These are phyloP conservation scores for Sequoia sempervirens DNA, from an alignment of 75 land plant species.

Conservation along the genomic window DNA sequence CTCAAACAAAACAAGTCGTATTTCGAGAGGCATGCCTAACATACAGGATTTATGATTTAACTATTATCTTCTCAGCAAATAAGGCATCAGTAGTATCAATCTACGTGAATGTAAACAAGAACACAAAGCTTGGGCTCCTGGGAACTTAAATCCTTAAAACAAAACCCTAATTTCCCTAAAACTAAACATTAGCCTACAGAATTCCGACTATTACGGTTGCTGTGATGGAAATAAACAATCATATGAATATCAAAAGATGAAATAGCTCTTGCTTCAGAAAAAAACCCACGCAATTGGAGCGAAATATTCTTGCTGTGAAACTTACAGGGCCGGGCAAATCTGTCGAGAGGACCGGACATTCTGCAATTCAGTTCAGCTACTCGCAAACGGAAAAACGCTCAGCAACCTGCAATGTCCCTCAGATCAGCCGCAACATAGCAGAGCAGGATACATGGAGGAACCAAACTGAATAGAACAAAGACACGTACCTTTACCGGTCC, in stretches of 20 bases:
- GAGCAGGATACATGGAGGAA: no score
- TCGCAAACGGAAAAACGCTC: not conserved
- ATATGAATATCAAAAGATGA: not conserved
- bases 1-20: not conserved
- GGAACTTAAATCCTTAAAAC: not conserved
- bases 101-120: not conserved
- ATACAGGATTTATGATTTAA: not conserved
- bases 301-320: not conserved
- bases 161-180: not conserved
- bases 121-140: not conserved
- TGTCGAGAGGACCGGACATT: slow-evolving; percentile 11
- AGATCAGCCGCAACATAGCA: not conserved
- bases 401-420: not conserved
- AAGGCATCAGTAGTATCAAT: not conserved
- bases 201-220: not conserved
- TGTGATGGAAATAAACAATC: no score
- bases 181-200: not conserved
- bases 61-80: not conserved
- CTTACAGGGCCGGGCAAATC: slow-evolving; percentile 13
- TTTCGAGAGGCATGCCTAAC: not conserved
- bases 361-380: not conserved
- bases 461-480: no score
- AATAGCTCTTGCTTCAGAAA: not conserved
- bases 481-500: no score
- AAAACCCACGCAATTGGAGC: not conserved